Percentiles rank a stretch among this genome's conserved stretches.
These are phyloP conservation scores for Colletotrichum abscissum DNA, from an alignment of 2,329 filamentous ascomycete genomes.

Conservation along the genomic window DNA sequence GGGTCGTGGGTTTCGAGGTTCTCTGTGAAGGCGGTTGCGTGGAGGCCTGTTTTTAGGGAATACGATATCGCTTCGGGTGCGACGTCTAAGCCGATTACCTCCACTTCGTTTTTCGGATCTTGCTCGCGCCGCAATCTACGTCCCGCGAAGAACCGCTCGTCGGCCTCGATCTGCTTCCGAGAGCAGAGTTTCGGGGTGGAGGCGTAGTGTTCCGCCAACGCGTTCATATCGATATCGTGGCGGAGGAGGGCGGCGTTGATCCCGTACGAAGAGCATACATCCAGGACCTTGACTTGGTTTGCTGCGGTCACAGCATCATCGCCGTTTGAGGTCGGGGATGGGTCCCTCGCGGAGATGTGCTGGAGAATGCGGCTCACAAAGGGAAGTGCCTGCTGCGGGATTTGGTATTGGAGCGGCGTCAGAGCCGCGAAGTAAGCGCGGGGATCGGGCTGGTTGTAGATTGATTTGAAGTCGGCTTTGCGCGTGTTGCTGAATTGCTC, in stretches of 20 bases:
- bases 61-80: conserved; percentile 7
- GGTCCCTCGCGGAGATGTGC: background rate
- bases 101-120: background rate
- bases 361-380: conserved; percentile 1
- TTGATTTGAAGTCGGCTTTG: conserved; percentile 25
- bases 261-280: conserved; percentile 23
- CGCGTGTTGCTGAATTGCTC: conserved; percentile 6
- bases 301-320: background rate
- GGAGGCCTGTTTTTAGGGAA: background rate
- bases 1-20: conserved; percentile 5
- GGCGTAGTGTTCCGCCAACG: background rate
- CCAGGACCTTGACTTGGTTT: background rate
- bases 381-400: conserved; percentile 22
- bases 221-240: background rate
- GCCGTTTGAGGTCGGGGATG: background rate
- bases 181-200: background rate
- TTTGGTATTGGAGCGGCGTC: conserved; percentile 11
- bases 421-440: conserved; percentile 17
- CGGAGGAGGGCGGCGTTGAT: conserved; percentile 26
- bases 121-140: background rate
- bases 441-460: conserved; percentile 22
- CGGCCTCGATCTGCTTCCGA: background rate
- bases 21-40: background rate
- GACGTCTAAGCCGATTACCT: conserved; percentile 1
- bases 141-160: background rate